Evolutionary conservation across 371 early-diverging fungal genomes (phyloP), one percentile per base, ranked within the genome.

Genomic region (Aphelidium insulamus): DNA sequence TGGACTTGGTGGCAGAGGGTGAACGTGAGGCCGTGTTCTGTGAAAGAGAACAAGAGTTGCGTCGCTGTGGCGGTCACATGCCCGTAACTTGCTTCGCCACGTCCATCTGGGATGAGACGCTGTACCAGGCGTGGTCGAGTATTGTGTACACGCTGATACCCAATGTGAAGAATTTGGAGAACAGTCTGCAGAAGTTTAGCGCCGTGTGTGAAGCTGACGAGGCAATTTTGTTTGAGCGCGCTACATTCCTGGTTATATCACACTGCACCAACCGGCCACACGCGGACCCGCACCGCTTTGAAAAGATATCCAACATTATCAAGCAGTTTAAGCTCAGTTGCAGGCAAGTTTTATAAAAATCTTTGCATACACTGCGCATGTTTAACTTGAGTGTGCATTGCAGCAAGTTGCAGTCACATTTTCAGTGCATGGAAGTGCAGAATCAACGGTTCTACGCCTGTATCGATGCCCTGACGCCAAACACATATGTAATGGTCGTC

Each of bases 41-140:
- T 14, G 72, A 72, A 35, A 57, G 76, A 33, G 62, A 69, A 6
- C 45, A 46, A 5, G 81, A 82, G 41, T 50, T 91, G 30, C 61
- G 58, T 34, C 57, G 59, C 26, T 47, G 79, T 11, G 78, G 84
- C 3, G 57, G 69, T 23, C 68, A 78, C 34, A 50, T 86, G 21
- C 50, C 61, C 14, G 69, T 82, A 10, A 66, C 62, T 29, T 63
- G 72, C 12, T 92, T 78, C 55, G 52, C 61, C 5, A 90, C 94
- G 2, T 85, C 88, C 4, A 92, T 92, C 36, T 92, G 91, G 90
- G 88, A 90, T 48, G 81, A 85, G 46, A 80, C 88, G 2, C 53
- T 92, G 21, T 92, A 85, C 55, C 57, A 76, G 67, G 94, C 91
- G 5, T 94, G 94, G 94, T 87, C 90, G 12, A 67, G 77, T 21